Percentiles rank a stretch among this genome's conserved stretches.
These are phyloP conservation scores for Infundibulicybe gibba DNA, from an alignment of 768 basidiomycete species.

Conservation along the genomic window DNA sequence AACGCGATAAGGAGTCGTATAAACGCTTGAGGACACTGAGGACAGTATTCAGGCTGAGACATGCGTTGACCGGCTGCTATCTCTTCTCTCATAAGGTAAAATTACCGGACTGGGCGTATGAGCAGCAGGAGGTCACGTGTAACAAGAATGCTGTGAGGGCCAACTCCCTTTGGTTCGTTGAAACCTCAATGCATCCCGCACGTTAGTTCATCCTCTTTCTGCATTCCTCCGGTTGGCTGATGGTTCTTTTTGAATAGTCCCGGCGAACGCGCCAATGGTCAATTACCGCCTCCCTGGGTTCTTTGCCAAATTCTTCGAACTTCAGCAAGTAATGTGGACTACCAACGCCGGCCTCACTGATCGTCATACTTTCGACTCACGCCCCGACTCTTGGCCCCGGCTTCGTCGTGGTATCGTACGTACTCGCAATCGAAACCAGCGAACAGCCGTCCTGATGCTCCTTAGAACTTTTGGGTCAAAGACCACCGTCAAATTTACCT, in stretches of 20 bases:
- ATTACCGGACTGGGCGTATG: constrained; percentile 95
- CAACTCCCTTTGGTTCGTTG: constrained; percentile 93
- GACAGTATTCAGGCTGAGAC: constrained; percentile 79
- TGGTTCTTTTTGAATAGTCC: constrained; percentile 43
- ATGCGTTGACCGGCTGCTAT: constrained; percentile 89
- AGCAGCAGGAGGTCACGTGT: constrained; percentile 99
- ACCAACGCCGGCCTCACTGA: constrained; percentile 97
- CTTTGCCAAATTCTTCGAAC: constrained; percentile 84
- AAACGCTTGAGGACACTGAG: constrained; percentile 76
- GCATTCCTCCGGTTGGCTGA: background rate
- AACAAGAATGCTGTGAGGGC: constrained; percentile 92
- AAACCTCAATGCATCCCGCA: constrained; percentile 77
- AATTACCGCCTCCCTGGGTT: constrained; percentile 93
- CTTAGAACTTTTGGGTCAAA: constrained; percentile 97
- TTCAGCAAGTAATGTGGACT: constrained; percentile 94
- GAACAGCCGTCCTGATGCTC: constrained; percentile 1
- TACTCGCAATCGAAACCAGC: constrained; percentile 9
- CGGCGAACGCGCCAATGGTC: constrained; percentile 67
- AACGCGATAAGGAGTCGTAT: constrained; percentile 58
- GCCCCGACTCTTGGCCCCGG: constrained; percentile 90
- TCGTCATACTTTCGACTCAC: constrained; percentile 90
- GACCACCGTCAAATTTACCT: constrained; percentile 95
- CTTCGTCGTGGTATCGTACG: constrained; percentile 90
- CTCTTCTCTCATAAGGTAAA: constrained; percentile 98
- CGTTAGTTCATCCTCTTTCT: constrained; percentile 36